Conservation (phyloP, 805 yeast species). For the Yamadazyma phyllophila region DNA sequence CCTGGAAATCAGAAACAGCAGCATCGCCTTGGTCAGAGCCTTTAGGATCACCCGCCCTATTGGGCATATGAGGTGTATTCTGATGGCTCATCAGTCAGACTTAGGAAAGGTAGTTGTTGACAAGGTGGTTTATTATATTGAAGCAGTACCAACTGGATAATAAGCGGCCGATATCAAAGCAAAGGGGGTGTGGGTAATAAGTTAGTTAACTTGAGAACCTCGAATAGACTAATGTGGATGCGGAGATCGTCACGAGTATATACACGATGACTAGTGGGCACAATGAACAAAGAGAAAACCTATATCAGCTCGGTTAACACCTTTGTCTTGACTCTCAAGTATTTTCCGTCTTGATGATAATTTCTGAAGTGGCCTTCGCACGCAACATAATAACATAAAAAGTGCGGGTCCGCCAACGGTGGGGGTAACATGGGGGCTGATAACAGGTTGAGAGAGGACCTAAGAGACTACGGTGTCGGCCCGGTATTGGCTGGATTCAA, state of each 20-base stretch:
- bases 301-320: neutral
- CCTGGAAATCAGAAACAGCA: conserved; percentile 38
- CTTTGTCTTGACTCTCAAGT: conserved; percentile 5
- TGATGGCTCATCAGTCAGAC: conserved; percentile 31
- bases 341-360: conserved; percentile 4
- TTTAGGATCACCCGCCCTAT: conserved; percentile 1
- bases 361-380: conserved; percentile 2
- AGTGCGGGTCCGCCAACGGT: neutral
- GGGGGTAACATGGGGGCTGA: neutral
- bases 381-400: neutral
- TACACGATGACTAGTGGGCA: neutral
- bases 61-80: conserved; percentile 31
- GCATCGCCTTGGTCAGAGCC: conserved; percentile 5
- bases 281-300: neutral
- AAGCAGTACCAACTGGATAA: neutral
- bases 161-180: neutral
- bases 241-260: neutral
- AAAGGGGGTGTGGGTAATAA: neutral
- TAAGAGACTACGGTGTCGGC: too few species aligned
- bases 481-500: too few species aligned
- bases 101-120: neutral
- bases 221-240: too few species aligned
- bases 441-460: too few species aligned
- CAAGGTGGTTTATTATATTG: neutral
- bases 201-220: too few species aligned